Conservation (phyloP, 1,139 yeast genomes). For the Yamadazyma diospyri region DNA sequence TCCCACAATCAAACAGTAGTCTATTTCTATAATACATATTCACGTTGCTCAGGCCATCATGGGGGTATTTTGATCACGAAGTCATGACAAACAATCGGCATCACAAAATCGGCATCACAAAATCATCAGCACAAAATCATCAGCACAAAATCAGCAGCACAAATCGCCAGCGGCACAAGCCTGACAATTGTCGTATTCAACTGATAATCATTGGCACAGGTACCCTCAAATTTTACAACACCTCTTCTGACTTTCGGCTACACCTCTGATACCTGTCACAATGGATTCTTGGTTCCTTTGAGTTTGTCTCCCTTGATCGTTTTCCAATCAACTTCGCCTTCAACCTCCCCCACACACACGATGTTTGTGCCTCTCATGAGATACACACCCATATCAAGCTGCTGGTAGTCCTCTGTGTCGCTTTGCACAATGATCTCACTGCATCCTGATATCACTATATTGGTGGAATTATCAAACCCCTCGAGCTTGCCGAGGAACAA, state of each 20-base stretch:
- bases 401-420: constrained; percentile 49
- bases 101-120: too few species aligned
- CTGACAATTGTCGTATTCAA: too few species aligned
- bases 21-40: constrained; percentile 4
- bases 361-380: constrained; percentile 81
- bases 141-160: too few species aligned
- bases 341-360: constrained; percentile 72
- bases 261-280: constrained; percentile 10
- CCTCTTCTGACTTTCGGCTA: too few species aligned
- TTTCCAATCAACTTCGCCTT: constrained; percentile 59
- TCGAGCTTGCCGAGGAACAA: constrained; percentile 67
- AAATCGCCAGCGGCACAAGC: too few species aligned
- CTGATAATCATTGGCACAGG: too few species aligned
- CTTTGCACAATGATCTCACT: constrained; percentile 48
- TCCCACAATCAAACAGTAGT: constrained; percentile 36
- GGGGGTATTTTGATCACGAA: too few species aligned
- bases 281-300: constrained; percentile 42
- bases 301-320: constrained; percentile 37
- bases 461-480: constrained; percentile 82
- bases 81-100: too few species aligned
- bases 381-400: constrained; percentile 54
- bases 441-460: constrained; percentile 62
- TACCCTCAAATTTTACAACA: too few species aligned
- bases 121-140: too few species aligned
- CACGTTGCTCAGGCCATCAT: constrained; percentile 2